Evolutionary conservation across 257 asterid species (phyloP), one percentile per base, ranked within the genome.

Genomic region (Capsicum chinense): DNA sequence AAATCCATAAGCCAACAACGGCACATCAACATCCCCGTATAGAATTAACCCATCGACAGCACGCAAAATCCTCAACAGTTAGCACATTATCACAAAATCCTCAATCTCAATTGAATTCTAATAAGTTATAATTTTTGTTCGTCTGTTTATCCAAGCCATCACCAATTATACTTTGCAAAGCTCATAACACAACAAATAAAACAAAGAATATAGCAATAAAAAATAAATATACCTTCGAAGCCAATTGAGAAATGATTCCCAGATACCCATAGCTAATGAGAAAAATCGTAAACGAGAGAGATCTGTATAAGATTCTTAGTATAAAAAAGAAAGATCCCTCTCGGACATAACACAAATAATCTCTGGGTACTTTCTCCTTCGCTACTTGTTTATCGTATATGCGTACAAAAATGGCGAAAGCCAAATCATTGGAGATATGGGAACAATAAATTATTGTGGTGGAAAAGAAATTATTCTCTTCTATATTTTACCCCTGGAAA

Each of bases 231-330:
- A 94, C 99, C 99, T 95, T 85, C 99, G 90, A 76, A 95, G 97
- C 99, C 99, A 94, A 94, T 95, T 94, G 94, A 95, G 98, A 89
- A 95, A 94, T 91, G 95, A 95, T 91, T 95, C 98, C 97, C 93
- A 94, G 90, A 94, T 90, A 90, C 99, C 98, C 99, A 95, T 95
- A 87, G 35, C 69, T 56, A 56, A 82, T 84, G 92, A 88, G 71
- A 87, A 79, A 87, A 88, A 80, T 83, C 88, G 90, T 81, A 83
- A 85, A 89, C 90, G 90, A 76, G 88, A 87, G 83, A 86, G 89
- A 86, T 80, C 83, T 87, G 80, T 26, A 13, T 21, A 74, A 74
- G 3, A 74, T 21, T 76, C 3, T 67, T 42, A 35, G 67, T 50
- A 33, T 83, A 56, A 83, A 52, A 56, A 57, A 68, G 44, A 67